Conservation (phyloP, 805 yeast species). For the Pichia deserticola region DNA sequence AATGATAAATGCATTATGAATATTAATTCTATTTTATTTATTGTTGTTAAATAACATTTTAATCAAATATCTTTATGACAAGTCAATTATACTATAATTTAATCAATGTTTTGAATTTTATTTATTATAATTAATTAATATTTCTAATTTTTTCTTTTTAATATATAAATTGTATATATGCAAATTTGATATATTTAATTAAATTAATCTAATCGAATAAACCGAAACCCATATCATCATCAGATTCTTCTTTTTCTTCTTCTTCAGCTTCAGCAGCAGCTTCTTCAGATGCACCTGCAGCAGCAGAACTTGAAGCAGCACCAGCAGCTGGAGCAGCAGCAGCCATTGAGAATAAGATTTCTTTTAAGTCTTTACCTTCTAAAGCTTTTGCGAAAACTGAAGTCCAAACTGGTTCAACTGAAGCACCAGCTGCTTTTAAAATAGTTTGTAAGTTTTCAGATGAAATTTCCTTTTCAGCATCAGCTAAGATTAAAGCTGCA, state of each 20-base stretch:
- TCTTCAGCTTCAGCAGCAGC: slow-evolving; percentile 54
- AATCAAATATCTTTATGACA: too few species aligned
- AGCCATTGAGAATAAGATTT: slow-evolving; percentile 49
- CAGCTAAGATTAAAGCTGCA: slow-evolving; percentile 98
- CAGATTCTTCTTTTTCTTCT: slow-evolving; percentile 48
- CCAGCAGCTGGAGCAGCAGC: slow-evolving; percentile 73
- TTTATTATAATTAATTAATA: too few species aligned
- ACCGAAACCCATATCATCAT: slow-evolving; percentile 93
- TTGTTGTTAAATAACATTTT: too few species aligned
- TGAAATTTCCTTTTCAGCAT: slow-evolving; percentile 85
- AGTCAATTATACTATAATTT: too few species aligned
- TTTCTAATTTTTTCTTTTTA: neutral
- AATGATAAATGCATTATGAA: too few species aligned
- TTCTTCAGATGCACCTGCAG: slow-evolving; percentile 56
- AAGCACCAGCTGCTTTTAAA: slow-evolving; percentile 76
- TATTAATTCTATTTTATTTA: too few species aligned
- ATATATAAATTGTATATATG: too few species aligned
- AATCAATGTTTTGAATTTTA: too few species aligned
- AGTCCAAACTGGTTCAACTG: slow-evolving; percentile 79
- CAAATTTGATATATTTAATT: too few species aligned
- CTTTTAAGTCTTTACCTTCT: slow-evolving; percentile 77
- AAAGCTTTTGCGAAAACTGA: slow-evolving; percentile 85
- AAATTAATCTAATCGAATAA: slow-evolving; percentile 63
- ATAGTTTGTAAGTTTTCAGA: slow-evolving; percentile 75
- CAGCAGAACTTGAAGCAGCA: slow-evolving; percentile 54